phyloP scores from a whole-genome alignment of 2,329 filamentous ascomycete genomes.

The Alternaria gansuensis region DNA sequence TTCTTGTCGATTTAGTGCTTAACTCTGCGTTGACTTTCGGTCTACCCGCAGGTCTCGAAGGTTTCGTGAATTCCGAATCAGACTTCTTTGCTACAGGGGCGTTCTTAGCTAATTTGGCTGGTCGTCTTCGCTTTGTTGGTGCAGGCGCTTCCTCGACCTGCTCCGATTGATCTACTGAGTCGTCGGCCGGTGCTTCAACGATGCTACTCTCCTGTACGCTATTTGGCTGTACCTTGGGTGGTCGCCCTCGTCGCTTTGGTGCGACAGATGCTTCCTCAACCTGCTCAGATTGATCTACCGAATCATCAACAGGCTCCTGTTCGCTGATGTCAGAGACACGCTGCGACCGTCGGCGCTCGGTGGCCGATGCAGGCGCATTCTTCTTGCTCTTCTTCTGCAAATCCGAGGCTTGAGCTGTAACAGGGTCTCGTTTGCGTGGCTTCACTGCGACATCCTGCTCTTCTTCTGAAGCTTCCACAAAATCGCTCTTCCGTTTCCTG shows the following conservation, averaged over 20 bases:
- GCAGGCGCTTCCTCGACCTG: slow-evolving; percentile 33
- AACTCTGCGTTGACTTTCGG: slow-evolving; percentile 36
- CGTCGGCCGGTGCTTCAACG: slow-evolving; percentile 30
- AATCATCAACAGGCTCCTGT: slow-evolving; percentile 33
- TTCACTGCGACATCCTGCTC: slow-evolving; percentile 29
- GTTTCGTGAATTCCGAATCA: slow-evolving; percentile 41
- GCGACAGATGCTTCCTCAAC: slow-evolving; percentile 29
- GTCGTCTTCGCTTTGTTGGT: slow-evolving; percentile 41
- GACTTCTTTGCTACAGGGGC: slow-evolving; percentile 23
- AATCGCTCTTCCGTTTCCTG: slow-evolving; percentile 45
- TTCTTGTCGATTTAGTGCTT: slow-evolving; percentile 22
- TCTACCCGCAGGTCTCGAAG: slow-evolving; percentile 33
- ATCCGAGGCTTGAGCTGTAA: slow-evolving; percentile 21
- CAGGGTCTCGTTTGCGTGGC: slow-evolving; percentile 31
- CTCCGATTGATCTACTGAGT: slow-evolving; percentile 33
- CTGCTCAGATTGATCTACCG: slow-evolving; percentile 37
- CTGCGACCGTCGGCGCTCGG: slow-evolving; percentile 38
- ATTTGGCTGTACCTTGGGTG: slow-evolving; percentile 32
- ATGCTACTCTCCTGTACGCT: slow-evolving; percentile 22
- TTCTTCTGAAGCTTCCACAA: slow-evolving; percentile 27
- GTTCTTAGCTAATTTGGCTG: slow-evolving; percentile 29
- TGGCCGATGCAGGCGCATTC: slow-evolving; percentile 22
- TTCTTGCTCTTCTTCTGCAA: slow-evolving; percentile 36
- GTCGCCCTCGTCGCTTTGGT: slow-evolving; percentile 41
- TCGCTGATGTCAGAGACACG: slow-evolving; percentile 44